phyloP scores from a whole-genome alignment of 192 early-diverging fungal genomes.

The Coemansia sp. region DNA sequence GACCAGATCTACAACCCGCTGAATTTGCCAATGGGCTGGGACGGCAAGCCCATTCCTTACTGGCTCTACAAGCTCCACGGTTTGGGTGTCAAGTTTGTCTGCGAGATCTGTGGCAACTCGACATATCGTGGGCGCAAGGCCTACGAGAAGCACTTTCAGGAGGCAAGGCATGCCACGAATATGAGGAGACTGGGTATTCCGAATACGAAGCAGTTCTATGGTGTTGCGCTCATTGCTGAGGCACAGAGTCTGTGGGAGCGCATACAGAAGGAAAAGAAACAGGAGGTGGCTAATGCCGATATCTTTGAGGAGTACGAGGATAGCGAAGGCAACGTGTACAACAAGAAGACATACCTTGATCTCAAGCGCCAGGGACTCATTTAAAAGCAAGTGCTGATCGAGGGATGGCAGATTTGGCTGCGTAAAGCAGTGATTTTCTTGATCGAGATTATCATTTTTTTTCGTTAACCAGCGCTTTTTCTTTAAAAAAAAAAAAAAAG shows the following conservation, averaged over 20 bases:
- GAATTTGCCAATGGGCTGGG: conserved; percentile 94
- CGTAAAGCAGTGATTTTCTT: neutral
- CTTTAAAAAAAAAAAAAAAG: too few relatives aligned
- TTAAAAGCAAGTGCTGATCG: conserved; percentile 27
- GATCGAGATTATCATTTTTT: neutral
- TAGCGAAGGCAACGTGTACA: conserved; percentile 78
- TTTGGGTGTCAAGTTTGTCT: conserved; percentile 87
- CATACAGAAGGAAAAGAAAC: conserved; percentile 66
- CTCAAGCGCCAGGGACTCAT: conserved; percentile 80
- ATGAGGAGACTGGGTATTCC: conserved; percentile 91
- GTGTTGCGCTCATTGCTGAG: conserved; percentile 87
- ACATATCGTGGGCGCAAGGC: conserved; percentile 96
- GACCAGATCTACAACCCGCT: conserved; percentile 96
- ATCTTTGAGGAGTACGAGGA: conserved; percentile 90
- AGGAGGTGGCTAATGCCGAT: conserved; percentile 68
- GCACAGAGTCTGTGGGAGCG: conserved; percentile 83
- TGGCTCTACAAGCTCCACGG: conserved; percentile 99
- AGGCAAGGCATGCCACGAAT: conserved; percentile 92
- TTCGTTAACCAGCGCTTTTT: too few relatives aligned
- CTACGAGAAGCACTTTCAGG: conserved; percentile 94
- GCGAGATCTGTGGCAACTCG: conserved; percentile 95
- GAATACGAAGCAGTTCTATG: conserved; percentile 83
- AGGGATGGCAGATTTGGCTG: neutral
- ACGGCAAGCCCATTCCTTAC: conserved; percentile 98
- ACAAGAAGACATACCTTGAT: conserved; percentile 83